Conservation (phyloP, 495 filamentous ascomycete species). For the Tuber brumale region DNA sequence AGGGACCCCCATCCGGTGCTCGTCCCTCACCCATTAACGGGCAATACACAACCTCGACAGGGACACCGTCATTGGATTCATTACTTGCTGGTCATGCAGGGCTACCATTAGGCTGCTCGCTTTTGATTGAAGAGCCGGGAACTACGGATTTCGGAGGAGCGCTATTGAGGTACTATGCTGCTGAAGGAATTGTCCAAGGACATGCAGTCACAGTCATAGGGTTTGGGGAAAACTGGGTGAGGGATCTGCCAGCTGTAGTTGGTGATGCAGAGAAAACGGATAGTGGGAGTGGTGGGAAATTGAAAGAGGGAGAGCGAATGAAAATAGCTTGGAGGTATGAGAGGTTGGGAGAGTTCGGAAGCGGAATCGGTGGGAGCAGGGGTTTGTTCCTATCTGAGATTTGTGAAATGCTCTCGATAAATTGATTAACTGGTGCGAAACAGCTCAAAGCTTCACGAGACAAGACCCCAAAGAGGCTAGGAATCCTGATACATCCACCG, state of each 20-base stretch:
- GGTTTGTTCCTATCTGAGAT: constrained; percentile 15
- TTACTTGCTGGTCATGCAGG: constrained; percentile 86
- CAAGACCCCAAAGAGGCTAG: background rate
- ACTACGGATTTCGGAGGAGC: constrained; percentile 89
- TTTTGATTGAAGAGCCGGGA: constrained; percentile 85
- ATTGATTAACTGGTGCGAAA: background rate
- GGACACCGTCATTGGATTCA: constrained; percentile 73
- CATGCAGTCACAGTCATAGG: constrained; percentile 83
- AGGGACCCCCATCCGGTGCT: constrained; percentile 56
- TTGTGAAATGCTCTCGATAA: background rate
- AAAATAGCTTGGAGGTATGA: constrained; percentile 99
- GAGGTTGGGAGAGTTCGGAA: constrained; percentile 61
- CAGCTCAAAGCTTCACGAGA: constrained; percentile 13
- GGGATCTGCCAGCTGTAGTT: constrained; percentile 65
- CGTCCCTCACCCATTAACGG: constrained; percentile 87
- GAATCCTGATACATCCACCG: constrained; percentile 2
- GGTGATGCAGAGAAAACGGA: constrained; percentile 47
- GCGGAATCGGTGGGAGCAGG: constrained; percentile 51
- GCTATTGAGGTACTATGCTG: constrained; percentile 81
- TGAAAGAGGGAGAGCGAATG: constrained; percentile 64
- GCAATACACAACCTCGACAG: constrained; percentile 82
- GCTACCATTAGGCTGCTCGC: constrained; percentile 67
- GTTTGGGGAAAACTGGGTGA: constrained; percentile 67
- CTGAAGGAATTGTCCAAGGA: constrained; percentile 86
- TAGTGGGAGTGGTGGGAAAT: constrained; percentile 44